Conservation (phyloP, 2,329 filamentous ascomycete genomes). For the Colletotrichum tropicicola region DNA sequence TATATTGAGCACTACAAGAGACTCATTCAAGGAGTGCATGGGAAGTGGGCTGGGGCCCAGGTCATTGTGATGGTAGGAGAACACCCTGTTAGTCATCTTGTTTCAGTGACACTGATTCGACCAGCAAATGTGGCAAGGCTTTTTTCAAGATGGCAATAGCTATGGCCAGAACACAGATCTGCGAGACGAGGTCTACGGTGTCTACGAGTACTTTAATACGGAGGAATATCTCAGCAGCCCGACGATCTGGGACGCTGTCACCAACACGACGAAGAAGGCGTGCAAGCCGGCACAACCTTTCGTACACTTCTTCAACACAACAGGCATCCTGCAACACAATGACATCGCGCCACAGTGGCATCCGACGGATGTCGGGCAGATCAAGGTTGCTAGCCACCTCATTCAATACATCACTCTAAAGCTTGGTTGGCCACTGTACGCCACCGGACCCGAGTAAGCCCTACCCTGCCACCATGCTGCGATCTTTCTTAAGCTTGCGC, state of each 20-base stretch:
- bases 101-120: not conserved
- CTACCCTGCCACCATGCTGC: constrained; percentile 35
- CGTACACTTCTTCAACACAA: constrained; percentile 70
- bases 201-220: constrained; percentile 63
- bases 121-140: constrained; percentile 64
- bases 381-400: constrained; percentile 69
- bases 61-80: constrained; percentile 52
- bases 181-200: constrained; percentile 57
- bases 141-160: constrained; percentile 57
- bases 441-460: constrained; percentile 62
- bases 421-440: constrained; percentile 64
- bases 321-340: constrained; percentile 68
- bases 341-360: constrained; percentile 67
- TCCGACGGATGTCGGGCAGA: constrained; percentile 67
- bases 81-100: not conserved
- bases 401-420: constrained; percentile 64
- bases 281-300: constrained; percentile 50
- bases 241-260: constrained; percentile 48
- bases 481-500: constrained; percentile 1
- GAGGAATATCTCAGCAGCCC: constrained; percentile 49
- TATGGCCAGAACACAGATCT: constrained; percentile 58
- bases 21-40: constrained; percentile 56
- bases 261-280: constrained; percentile 44
- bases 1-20: constrained; percentile 53
- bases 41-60: constrained; percentile 55